phyloP scores from a whole-genome alignment of 2,329 filamentous ascomycete species.

The Talaromyces piceae region DNA sequence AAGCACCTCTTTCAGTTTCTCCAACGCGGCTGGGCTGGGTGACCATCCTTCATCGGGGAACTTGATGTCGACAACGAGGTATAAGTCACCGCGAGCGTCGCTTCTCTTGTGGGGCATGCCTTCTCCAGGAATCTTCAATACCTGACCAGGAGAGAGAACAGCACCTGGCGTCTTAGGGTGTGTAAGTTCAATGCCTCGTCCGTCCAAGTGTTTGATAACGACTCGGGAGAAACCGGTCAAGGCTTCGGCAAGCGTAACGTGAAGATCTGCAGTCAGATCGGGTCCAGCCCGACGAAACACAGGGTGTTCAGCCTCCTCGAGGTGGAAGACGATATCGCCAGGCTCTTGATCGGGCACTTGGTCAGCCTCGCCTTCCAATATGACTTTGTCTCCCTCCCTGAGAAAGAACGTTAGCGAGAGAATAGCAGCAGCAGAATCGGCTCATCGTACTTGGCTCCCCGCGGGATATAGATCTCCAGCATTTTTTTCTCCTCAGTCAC shows the following conservation, averaged over 20 bases:
- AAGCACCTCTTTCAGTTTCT: constrained; percentile 65
- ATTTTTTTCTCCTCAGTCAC: constrained; percentile 86
- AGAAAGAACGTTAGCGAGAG: constrained; percentile 12
- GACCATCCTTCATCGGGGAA: constrained; percentile 88
- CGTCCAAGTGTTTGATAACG: constrained; percentile 87
- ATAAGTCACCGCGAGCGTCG: constrained; percentile 78
- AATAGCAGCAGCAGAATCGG: background rate
- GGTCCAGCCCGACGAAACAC: constrained; percentile 74
- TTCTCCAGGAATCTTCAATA: constrained; percentile 78
- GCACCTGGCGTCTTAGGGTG: constrained; percentile 71
- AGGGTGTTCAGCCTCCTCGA: constrained; percentile 75
- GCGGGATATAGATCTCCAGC: constrained; percentile 90
- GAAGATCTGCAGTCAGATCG: constrained; percentile 74
- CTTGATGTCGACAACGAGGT: constrained; percentile 73
- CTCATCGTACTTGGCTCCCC: constrained; percentile 58
- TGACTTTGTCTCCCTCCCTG: constrained; percentile 75
- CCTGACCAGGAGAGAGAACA: constrained; percentile 72
- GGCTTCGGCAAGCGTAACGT: constrained; percentile 75
- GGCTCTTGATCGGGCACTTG: constrained; percentile 82
- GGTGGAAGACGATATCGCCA: constrained; percentile 85
- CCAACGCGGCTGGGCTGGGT: constrained; percentile 60
- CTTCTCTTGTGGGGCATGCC: constrained; percentile 91
- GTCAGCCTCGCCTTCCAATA: constrained; percentile 88
- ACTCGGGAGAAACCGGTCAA: constrained; percentile 84
- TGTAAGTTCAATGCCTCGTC: constrained; percentile 74